Percentiles rank a stretch among this genome's conserved stretches.
These are phyloP conservation scores for Andrographis paniculata DNA, from an alignment of 305 asterid genomes.

Conservation along the genomic window DNA sequence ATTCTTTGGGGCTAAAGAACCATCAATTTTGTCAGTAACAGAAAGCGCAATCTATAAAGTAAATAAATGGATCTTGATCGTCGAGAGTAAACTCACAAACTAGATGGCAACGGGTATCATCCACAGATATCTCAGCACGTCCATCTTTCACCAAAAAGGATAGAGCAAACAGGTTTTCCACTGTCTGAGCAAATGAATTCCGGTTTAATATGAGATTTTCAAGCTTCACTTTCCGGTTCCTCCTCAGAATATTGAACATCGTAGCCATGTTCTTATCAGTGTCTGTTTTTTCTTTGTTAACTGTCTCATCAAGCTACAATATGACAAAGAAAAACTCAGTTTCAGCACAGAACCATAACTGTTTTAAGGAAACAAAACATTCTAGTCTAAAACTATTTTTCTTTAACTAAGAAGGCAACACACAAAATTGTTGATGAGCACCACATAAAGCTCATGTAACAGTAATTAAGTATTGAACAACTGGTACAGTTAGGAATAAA, in stretches of 20 bases:
- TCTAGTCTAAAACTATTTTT: background rate
- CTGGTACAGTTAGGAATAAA: too few species aligned
- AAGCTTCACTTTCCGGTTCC: constrained; percentile 48
- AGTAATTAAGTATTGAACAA: too few species aligned
- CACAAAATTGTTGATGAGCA: background rate
- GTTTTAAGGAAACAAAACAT: background rate
- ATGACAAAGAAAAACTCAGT: constrained; percentile 1
- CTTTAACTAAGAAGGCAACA: background rate
- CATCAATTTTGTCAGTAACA: background rate
- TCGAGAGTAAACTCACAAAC: constrained; percentile 47
- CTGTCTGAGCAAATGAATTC: constrained; percentile 80
- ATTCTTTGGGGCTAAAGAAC: constrained; percentile 70
- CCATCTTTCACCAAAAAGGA: constrained; percentile 91
- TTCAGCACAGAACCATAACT: constrained; percentile 4
- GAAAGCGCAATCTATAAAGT: background rate
- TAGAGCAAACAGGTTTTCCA: constrained; percentile 85
- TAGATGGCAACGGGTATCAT: constrained; percentile 49
- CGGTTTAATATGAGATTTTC: constrained; percentile 65
- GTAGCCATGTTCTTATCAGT: constrained; percentile 93
- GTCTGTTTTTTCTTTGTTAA: constrained; percentile 53
- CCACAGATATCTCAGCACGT: constrained; percentile 59
- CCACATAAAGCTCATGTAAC: too few species aligned
- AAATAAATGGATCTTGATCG: background rate
- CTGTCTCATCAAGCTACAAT: constrained; percentile 53
- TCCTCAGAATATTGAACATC: constrained; percentile 67